A percentile compares a stretch with the other conserved stretches of the same genome.
These are phyloP conservation scores for Phytopythium boreale DNA, from an alignment of 352 stramenopile species.

Conservation along the genomic window DNA sequence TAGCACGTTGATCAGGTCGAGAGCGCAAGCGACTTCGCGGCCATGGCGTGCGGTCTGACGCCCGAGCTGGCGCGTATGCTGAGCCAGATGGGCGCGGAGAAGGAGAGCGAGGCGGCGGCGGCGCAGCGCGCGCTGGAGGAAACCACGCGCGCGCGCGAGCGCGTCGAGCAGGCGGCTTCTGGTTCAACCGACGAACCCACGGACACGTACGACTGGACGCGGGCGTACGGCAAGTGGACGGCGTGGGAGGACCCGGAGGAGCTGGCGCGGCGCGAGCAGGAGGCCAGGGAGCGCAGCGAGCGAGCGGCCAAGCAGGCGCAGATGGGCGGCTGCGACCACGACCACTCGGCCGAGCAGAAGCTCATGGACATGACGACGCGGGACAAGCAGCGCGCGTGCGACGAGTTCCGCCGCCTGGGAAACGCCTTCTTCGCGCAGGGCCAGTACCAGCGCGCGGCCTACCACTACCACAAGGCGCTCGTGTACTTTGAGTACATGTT, in stretches of 20 bases:
- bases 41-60: constrained; percentile 68
- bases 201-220: constrained; percentile 64
- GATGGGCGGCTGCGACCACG: constrained; percentile 68
- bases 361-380: constrained; percentile 83
- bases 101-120: constrained; percentile 42
- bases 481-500: constrained; percentile 90
- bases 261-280: constrained; percentile 59
- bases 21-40: not conserved
- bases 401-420: constrained; percentile 63
- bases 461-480: constrained; percentile 79
- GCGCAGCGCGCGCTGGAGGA: constrained; percentile 26
- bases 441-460: constrained; percentile 77
- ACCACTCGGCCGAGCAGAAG: constrained; percentile 86
- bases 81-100: constrained; percentile 55
- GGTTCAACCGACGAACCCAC: not conserved
- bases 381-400: constrained; percentile 58
- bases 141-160: constrained; percentile 40
- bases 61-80: constrained; percentile 69
- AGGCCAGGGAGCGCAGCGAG: constrained; percentile 58
- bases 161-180: constrained; percentile 28
- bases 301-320: constrained; percentile 37
- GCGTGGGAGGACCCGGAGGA: constrained; percentile 80
- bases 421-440: constrained; percentile 78
- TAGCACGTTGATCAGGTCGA: not conserved
- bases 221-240: constrained; percentile 77